A percentile compares a stretch with the other conserved stretches of the same genome.
Conservation (phyloP, 1,139 yeast genomes). For the Schwanniomyces etchellsii region DNA sequence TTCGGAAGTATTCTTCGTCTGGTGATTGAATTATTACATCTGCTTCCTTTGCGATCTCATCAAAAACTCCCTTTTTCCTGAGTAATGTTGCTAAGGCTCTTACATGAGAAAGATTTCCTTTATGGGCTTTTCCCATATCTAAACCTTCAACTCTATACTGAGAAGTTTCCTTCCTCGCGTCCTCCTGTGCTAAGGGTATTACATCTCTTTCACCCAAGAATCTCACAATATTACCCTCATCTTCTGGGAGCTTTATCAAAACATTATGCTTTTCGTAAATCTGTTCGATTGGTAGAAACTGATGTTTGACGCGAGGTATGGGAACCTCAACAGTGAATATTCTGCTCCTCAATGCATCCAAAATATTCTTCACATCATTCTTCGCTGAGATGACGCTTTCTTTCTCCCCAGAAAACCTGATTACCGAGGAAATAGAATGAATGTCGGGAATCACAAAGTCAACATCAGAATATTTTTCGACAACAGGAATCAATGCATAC, state of each 20-base stretch:
- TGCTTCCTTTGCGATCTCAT: constrained; percentile 39
- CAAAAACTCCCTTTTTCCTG: constrained; percentile 42
- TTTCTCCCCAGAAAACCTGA: constrained; percentile 59
- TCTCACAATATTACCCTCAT: constrained; percentile 42
- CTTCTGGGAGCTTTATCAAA: constrained; percentile 52
- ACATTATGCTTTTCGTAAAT: constrained; percentile 54
- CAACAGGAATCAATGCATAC: constrained; percentile 16
- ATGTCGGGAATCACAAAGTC: constrained; percentile 31
- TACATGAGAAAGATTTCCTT: constrained; percentile 72
- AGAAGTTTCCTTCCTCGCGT: constrained; percentile 46
- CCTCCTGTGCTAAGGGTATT: constrained; percentile 57
- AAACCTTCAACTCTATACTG: constrained; percentile 56
- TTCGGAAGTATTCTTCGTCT: constrained; percentile 21
- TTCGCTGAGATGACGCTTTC: constrained; percentile 49
- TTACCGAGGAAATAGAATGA: constrained; percentile 20
- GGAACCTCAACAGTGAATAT: constrained; percentile 33
- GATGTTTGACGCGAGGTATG: constrained; percentile 39
- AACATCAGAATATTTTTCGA: constrained; percentile 18
- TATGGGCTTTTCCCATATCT: constrained; percentile 85
- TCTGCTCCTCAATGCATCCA: constrained; percentile 41
- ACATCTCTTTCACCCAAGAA: constrained; percentile 61
- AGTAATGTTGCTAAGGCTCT: constrained; percentile 67
- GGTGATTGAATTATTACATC: constrained; percentile 58
- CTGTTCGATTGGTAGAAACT: constrained; percentile 39
- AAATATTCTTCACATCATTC: constrained; percentile 37